Base-by-base conservation (phyloP, 345 rosid genomes). In the Citrus hindsii region DNA sequence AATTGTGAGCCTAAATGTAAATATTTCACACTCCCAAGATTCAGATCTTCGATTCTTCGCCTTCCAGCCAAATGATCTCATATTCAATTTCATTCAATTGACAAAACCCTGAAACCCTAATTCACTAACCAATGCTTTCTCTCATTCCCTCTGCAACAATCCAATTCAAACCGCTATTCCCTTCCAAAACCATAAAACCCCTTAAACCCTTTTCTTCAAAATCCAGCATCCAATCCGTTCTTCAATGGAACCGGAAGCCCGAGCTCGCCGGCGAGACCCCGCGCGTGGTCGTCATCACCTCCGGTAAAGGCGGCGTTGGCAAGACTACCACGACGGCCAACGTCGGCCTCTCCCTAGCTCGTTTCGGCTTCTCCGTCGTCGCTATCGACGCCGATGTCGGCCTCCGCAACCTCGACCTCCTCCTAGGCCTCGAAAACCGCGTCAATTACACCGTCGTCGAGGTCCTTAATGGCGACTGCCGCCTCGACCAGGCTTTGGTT, bases 231-330 rank as follows among this genome's bases (percentile, higher is more conserved):
- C 88, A 78, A 35, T 91, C 95, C 55, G 91, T 91, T 63, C 97
- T 95, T n/a, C 99, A 93, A 60, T 93, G 91, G 86, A 96, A 93
- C 80, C 85, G 98, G 8, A 93, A 92, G 83, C 99, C 99, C 5
- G 88, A 96, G 73, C 82, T 96, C 59, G 89, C 99, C 75, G 99
- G 99, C 21, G 94, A 93, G 28, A 93, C 97, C 22, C 98, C 97
- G 12, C 93, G 99, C 2, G 95, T 96, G 27, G 97, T 92, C n/a
- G 99, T 96, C 7, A 96, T 96, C 73, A 96, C 98, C 73, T 96
- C 99, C 66, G 99, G 99, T 3, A 96, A 96, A 86, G 99, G 97
- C 8, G 99, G 99, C 9, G 98, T 96, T 66, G 98, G 99, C 0
- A 96, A 96, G 79, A 96, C 99, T 1, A 96, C 99, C 2, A 90